Evolutionary conservation across 169 alveolate species (phyloP).

Genomic region (Eimeria brunetti): DNA sequence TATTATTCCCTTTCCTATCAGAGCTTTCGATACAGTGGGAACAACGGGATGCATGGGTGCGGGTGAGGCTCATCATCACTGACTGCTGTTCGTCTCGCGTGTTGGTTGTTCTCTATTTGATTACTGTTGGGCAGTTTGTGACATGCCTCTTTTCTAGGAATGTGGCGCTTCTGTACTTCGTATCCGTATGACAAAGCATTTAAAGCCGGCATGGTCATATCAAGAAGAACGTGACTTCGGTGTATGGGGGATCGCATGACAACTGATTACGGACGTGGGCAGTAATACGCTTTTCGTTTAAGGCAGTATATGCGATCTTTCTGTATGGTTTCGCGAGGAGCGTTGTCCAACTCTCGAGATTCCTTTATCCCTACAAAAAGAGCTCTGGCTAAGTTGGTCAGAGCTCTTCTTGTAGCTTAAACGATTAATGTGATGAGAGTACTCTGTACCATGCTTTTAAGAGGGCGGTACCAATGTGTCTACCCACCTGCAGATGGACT

Average conservation of each 20-base stretch:
- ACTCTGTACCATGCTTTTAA: neutral
- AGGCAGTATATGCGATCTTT: neutral
- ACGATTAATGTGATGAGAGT: neutral
- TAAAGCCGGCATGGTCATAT: neutral
- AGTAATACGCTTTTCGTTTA: neutral
- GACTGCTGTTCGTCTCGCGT: neutral
- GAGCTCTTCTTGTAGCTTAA: too few species aligned
- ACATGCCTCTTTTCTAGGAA: neutral
- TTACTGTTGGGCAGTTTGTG: neutral
- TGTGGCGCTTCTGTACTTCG: neutral
- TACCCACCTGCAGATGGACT: too few species aligned
- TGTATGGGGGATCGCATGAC: neutral
- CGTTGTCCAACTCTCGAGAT: neutral
- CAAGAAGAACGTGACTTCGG: neutral
- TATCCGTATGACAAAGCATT: neutral
- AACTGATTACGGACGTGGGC: neutral
- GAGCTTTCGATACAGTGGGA: neutral
- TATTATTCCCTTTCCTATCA: neutral
- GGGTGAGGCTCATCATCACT: neutral
- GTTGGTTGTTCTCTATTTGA: neutral
- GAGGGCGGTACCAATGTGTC: too few species aligned
- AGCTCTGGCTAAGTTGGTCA: neutral
- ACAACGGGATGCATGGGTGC: slow-evolving; percentile 15
- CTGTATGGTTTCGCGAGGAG: neutral
- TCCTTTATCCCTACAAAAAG: neutral